phyloP scores from a whole-genome alignment of 2,329 filamentous ascomycete genomes.

The Cercospora janseana region DNA sequence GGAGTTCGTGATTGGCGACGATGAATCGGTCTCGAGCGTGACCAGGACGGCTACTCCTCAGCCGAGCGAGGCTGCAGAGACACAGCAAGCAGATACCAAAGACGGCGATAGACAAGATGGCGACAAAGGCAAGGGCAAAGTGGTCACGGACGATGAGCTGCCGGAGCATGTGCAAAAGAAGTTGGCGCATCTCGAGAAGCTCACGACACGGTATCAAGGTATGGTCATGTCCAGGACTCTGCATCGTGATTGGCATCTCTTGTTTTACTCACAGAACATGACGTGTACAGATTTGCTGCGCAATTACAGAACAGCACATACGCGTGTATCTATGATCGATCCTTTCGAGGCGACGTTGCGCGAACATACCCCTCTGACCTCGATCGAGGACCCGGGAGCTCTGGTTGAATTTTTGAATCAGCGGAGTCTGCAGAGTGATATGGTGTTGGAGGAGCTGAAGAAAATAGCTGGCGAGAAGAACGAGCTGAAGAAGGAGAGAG shows the following conservation, averaged over 20 bases:
- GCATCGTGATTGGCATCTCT: slow-evolving; percentile 31
- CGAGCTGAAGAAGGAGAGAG: slow-evolving; percentile 58
- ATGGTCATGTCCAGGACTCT: slow-evolving; percentile 29
- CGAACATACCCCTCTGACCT: slow-evolving; percentile 87
- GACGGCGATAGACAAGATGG: slow-evolving; percentile 27
- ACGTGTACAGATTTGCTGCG: slow-evolving; percentile 70
- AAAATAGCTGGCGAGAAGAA: slow-evolving; percentile 61
- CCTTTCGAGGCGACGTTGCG: slow-evolving; percentile 88
- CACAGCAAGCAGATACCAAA: slow-evolving; percentile 34
- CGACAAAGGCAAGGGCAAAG: slow-evolving; percentile 31
- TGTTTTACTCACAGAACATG: slow-evolving; percentile 33
- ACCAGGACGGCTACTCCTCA: slow-evolving; percentile 62
- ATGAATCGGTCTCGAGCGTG: slow-evolving; percentile 62
- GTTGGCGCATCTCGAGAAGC: slow-evolving; percentile 81
- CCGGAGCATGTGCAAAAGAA: slow-evolving; percentile 72
- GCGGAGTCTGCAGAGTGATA: slow-evolving; percentile 78
- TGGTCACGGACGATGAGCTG: slow-evolving; percentile 54
- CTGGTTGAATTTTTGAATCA: slow-evolving; percentile 89
- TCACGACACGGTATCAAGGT: slow-evolving; percentile 86
- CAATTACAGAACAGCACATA: slow-evolving; percentile 88
- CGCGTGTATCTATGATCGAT: slow-evolving; percentile 81
- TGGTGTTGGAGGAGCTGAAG: slow-evolving; percentile 93
- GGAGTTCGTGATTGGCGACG: slow-evolving; percentile 84
- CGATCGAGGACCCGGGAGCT: slow-evolving; percentile 79
- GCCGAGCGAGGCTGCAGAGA: slow-evolving; percentile 38